These are phyloP conservation scores for Hericium alpestre DNA, from an alignment of 768 basidiomycete species.

Conservation along the genomic window DNA sequence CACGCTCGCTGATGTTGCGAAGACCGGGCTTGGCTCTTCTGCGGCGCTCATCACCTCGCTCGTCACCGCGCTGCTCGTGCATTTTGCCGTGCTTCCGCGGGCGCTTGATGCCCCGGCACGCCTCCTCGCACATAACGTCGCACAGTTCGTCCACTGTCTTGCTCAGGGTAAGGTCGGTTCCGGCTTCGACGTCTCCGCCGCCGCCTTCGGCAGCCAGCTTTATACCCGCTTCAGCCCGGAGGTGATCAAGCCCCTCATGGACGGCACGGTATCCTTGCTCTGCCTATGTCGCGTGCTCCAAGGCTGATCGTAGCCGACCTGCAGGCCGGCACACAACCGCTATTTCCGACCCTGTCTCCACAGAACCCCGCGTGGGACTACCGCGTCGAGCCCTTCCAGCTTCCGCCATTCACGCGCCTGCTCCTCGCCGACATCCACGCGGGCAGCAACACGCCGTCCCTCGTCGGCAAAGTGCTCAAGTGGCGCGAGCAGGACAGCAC, in stretches of 20 bases:
- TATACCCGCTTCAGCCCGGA: conserved; percentile 80
- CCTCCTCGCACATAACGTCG: conserved; percentile 76
- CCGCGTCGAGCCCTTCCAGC: conserved; percentile 53
- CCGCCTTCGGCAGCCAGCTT: conserved; percentile 88
- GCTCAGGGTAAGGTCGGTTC: conserved; percentile 98
- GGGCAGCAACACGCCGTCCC: conserved; percentile 90
- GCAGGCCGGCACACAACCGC: conserved; percentile 18
- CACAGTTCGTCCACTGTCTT: conserved; percentile 90
- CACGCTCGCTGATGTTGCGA: conserved; percentile 75
- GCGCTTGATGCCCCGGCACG: conserved; percentile 38
- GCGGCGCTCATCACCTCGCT: conserved; percentile 95
- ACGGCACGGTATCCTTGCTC: conserved; percentile 29
- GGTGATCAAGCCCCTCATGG: conserved; percentile 59
- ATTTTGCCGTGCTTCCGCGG: conserved; percentile 50
- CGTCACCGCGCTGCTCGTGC: conserved; percentile 74
- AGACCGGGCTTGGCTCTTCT: conserved; percentile 95
- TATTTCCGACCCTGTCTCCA: conserved; percentile 49
- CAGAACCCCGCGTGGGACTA: conserved; percentile 69
- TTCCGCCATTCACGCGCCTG: conserved; percentile 76
- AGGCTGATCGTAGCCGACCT: conserved; percentile 1
- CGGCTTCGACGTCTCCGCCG: conserved; percentile 92
- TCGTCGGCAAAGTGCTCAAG: conserved; percentile 82
- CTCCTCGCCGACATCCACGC: conserved; percentile 94
- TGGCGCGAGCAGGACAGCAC: conserved; percentile 66
- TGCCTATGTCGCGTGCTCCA: neutral